Evolutionary conservation across 345 rosid genomes (phyloP), one percentile per base, ranked within the genome.

Genomic region (Aquilaria yunnanensis): DNA sequence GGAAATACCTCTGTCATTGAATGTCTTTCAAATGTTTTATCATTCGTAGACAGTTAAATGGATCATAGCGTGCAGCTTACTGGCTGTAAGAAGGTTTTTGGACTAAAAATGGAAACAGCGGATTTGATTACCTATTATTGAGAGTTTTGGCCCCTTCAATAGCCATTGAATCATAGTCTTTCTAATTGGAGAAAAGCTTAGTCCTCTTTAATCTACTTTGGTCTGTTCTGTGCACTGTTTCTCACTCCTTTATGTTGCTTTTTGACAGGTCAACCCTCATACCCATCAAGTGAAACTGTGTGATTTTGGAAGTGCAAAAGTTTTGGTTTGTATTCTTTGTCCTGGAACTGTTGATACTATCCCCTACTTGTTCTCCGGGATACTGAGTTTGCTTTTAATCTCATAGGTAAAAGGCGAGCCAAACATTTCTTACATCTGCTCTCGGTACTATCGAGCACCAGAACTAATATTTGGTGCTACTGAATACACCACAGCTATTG

Each of bases 241-340:
- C 16, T 54, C 23, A 60, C 41, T 32, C 41, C 43, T 10, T 47
- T 57, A 47, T 55, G 29, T 55, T 37, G 32, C n/a, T 55, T 55
- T 31, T 57, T 46, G 64, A 60, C 70, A 74, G 90, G 90, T 85
- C 53, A 82, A 85, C 73, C 87, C 90, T 31, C 90, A 80, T 65
- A 85, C 90, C 8, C 87, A 85, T 67, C 77, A 73, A 31, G 80
- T 77, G 72, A 77, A 84, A 70, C 76, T 84, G 47, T 84, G 86
- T 37, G 86, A 82, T 67, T 82, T 85, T 63, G 90, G 90, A n/a
- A 85, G 90, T 67, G 90, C 90, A 23, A 82, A 85, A 76, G 87
- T 82, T 70, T 74, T 85, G 90, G 90, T 52, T 7, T 52, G 62
- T 59, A 8, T 2, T 30, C 14, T 4, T 45, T 45, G 9, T 60